Evolutionary conservation across 2,329 filamentous ascomycete genomes (phyloP), one percentile per base, ranked within the genome.

Genomic region (Alternaria sp.): DNA sequence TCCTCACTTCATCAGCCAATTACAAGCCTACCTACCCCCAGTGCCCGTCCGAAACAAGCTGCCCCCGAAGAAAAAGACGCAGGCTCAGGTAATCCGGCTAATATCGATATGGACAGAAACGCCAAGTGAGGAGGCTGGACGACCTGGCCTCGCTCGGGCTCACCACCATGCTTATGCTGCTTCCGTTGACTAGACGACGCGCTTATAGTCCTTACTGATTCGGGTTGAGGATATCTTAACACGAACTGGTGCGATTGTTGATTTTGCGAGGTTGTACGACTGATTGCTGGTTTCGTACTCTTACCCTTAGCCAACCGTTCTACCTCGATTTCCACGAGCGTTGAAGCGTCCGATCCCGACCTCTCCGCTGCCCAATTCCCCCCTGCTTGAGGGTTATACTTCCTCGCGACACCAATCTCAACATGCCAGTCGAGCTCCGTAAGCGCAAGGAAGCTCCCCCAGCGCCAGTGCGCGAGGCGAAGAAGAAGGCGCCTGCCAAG

Each of bases 391-490:
- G 17, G 21, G 64, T 51, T 31, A 42, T 34, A 56, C 17, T 44
- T 34, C 24, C 61, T 57, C 62, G 67, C 68, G 63, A 72, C 62
- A 61, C 65, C 50, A 52, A 9, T 54, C 46, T 60, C 54, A 63
- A 61, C 24, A 83, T 83, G 80, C 62, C 62, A 23, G 85, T 87
- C 62, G 86, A 88, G 77, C 81, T 88, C 49, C 83, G 86, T 73
- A 88, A 88, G 78, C 84, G 86, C 74, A 86, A 87, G 74, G 82
- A 84, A 46, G 81, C 83, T 34, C 79, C 83, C 40, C 80, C 82
- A 28, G 80, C 81, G 56, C 78, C 81, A 42, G 77, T 80, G 50
- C 78, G 78, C 29, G 78, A 80, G 46, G 74, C 81, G 13, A 83
- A 82, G 69, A 82, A 82, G 63, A 81, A 80, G 69, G 76, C 80